Evolutionary conservation across 176 grass and related monocot species (phyloP).

Genomic region (Oryza australiensis): DNA sequence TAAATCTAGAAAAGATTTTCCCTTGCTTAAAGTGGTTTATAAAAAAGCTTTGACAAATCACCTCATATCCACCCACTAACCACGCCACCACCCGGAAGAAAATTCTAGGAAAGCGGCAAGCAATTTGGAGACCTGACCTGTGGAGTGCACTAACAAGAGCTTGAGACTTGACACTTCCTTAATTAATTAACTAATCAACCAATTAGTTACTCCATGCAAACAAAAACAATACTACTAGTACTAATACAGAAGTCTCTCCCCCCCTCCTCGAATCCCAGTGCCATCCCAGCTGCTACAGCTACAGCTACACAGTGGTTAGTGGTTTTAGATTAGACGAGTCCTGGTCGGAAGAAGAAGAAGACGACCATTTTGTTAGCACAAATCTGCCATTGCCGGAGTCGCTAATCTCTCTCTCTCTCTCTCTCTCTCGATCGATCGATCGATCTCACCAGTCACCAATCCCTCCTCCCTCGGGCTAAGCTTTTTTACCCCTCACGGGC

Average conservation of each 20-base stretch:
- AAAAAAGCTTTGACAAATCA: neutral
- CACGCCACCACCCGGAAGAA: neutral
- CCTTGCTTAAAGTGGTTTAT: no score
- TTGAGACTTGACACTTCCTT: neutral
- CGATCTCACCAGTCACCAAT: neutral
- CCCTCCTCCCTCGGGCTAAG: neutral
- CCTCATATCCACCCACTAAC: neutral
- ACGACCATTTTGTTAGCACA: neutral
- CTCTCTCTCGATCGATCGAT: no score
- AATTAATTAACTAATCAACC: neutral
- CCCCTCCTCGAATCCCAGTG: neutral
- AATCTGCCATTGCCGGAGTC: neutral
- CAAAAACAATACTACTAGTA: no score
- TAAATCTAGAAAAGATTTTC: no score
- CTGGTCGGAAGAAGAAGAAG: no score
- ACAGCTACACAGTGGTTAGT: no score
- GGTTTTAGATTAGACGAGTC: no score
- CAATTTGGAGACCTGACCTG: neutral
- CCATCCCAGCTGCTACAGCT: neutral
- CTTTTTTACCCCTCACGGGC: neutral
- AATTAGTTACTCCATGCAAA: neutral
- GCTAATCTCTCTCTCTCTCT: conserved; percentile 12
- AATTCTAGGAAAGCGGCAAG: neutral
- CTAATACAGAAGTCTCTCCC: no score
- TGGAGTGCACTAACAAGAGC: neutral